Conservation (phyloP, 495 filamentous ascomycete species). For the Barbatosphaeria neglecta region DNA sequence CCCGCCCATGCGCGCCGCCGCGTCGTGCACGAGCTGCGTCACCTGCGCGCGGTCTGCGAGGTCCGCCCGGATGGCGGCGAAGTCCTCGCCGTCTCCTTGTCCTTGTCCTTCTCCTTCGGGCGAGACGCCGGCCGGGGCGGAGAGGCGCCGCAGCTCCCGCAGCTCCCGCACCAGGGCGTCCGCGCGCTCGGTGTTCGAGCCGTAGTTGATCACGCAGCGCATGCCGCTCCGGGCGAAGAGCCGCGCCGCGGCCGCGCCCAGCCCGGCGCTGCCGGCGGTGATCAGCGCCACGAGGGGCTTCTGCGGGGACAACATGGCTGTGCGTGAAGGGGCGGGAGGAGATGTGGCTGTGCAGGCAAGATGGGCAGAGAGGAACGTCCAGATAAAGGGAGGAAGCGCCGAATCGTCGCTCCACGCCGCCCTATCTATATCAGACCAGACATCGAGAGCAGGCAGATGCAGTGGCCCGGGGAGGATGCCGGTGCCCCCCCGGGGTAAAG, state of each 20-base stretch:
- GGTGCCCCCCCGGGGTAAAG: no score
- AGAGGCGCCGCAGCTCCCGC: slow-evolving; percentile 8
- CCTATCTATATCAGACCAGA: background rate
- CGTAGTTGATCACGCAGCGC: slow-evolving; percentile 43
- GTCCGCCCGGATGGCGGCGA: slow-evolving; percentile 36
- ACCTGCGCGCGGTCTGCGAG: slow-evolving; percentile 31
- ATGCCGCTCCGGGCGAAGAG: slow-evolving; percentile 35
- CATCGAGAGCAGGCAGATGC: background rate
- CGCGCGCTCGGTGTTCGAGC: slow-evolving; percentile 31
- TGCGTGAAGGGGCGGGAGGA: no score
- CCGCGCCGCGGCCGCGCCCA: slow-evolving; percentile 42
- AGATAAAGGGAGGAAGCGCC: no score
- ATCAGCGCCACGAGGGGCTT: slow-evolving; percentile 33
- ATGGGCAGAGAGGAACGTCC: background rate
- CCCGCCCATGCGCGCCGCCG: slow-evolving; percentile 27
- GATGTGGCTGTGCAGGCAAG: background rate
- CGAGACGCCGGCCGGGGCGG: background rate
- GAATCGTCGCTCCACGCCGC: no score
- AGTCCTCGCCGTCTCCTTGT: slow-evolving; percentile 8
- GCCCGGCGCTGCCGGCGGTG: slow-evolving; percentile 44
- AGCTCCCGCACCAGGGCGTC: slow-evolving; percentile 32
- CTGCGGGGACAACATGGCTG: background rate
- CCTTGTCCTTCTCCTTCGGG: background rate
- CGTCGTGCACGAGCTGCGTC: slow-evolving; percentile 29
- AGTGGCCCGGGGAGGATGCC: no score